Evolutionary conservation across 108 stramenopile species (phyloP).

Genomic region (Craspedostauros australis): DNA sequence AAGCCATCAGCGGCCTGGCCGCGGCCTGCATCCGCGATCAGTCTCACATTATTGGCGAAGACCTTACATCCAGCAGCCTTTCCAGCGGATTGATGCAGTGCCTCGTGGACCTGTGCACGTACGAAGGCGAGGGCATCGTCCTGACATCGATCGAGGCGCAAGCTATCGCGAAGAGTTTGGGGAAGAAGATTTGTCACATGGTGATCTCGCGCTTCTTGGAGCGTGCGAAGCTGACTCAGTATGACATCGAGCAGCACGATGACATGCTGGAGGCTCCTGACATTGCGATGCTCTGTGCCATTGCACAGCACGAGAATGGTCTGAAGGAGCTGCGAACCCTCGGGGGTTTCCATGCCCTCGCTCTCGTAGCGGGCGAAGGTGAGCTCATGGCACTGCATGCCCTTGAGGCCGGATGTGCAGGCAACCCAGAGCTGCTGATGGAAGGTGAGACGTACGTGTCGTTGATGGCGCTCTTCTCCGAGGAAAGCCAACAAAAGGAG

Average conservation of each 20-base stretch:
- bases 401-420: constrained; percentile 42
- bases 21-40: constrained; percentile 56
- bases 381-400: constrained; percentile 52
- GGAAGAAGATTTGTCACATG: constrained; percentile 64
- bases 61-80: constrained; percentile 35
- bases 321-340: constrained; percentile 45
- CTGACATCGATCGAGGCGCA: constrained; percentile 44
- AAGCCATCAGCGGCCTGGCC: constrained; percentile 62
- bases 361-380: constrained; percentile 74
- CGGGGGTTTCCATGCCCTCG: constrained; percentile 69
- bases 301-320: constrained; percentile 59
- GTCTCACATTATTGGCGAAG: constrained; percentile 41
- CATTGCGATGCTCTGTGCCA: constrained; percentile 64
- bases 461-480: constrained; percentile 45
- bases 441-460: constrained; percentile 56
- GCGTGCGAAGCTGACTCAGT: constrained; percentile 47
- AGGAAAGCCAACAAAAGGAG: constrained; percentile 14
- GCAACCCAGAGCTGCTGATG: constrained; percentile 45
- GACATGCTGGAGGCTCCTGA: constrained; percentile 66
- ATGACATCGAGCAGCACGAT: constrained; percentile 46
- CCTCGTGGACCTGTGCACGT: constrained; percentile 46
- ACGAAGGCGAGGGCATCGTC: constrained; percentile 11
- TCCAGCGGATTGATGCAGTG: constrained; percentile 55
- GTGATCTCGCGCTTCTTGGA: constrained; percentile 67
- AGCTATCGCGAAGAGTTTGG: constrained; percentile 52